These are phyloP conservation scores for Cyberlindnera lachancei DNA, from an alignment of 805 yeast species.

Conservation along the genomic window DNA sequence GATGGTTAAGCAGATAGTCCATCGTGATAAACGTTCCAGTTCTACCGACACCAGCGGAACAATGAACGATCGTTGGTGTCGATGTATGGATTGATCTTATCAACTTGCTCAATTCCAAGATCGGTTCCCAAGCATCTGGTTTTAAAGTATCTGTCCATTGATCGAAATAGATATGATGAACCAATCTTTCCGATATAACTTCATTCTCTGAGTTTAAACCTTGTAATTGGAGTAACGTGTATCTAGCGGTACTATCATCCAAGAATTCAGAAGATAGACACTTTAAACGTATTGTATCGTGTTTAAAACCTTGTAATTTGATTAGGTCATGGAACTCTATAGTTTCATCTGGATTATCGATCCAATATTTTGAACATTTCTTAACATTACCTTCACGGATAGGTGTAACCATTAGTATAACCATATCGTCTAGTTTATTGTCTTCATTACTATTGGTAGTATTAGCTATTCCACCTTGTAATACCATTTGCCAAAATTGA, in stretches of 20 bases:
- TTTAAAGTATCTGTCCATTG: conserved; percentile 83
- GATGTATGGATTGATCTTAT: conserved; percentile 22
- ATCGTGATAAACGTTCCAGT: conserved; percentile 82
- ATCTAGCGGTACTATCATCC: conserved; percentile 7
- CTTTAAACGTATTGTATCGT: conserved; percentile 16
- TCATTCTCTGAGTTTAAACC: conserved; percentile 17
- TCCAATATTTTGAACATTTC: conserved; percentile 85
- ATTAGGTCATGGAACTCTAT: conserved; percentile 2
- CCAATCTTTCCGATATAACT: conserved; percentile 30
- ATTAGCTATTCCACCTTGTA: too few relatives aligned
- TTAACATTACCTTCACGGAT: conserved; percentile 58
- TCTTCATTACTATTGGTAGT: too few relatives aligned
- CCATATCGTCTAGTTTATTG: conserved; percentile 49
- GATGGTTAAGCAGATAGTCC: conserved; percentile 36
- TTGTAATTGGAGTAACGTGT: conserved; percentile 16
- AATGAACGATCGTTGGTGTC: conserved; percentile 64
- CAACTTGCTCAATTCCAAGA: conserved; percentile 24
- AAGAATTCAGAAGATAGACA: conserved; percentile 9
- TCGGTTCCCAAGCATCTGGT: conserved; percentile 34
- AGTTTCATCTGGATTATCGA: conserved; percentile 25
- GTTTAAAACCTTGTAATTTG: conserved; percentile 7
- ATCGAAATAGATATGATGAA: conserved; percentile 63
- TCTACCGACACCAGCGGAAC: conserved; percentile 97
- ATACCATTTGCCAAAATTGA: conserved; percentile 87
- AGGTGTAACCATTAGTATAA: conserved; percentile 71